Evolutionary conservation across 1,139 yeast species (phyloP), one percentile per base, ranked within the genome.

Genomic region (Suhomyces atakaporum): DNA sequence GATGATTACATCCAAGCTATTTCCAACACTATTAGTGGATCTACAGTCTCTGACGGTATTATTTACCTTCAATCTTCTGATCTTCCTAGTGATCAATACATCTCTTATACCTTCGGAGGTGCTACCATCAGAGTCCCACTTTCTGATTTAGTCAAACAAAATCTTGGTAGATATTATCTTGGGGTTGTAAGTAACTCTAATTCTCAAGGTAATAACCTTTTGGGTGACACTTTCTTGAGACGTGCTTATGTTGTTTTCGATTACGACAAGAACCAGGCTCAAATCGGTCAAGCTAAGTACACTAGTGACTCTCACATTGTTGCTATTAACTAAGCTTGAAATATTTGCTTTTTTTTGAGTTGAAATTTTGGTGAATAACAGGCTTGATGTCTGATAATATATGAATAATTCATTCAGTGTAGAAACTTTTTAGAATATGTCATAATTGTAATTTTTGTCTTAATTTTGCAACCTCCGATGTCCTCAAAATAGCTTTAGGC

Each of bases 1-100:
- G 33, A 49, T 1, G 52, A 46, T n/a, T 49, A 74, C 18, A 56
- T 77, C 10, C 49, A 51, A 3, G 43, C 56, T 3, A 57, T 81
- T 38, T 79, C 75, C 0, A 19, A 24, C 2, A 8, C 9, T 12
- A 26, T 40, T 12, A 21, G 13, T 10, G 42, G 36, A n/a, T n/a
- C n/a, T n/a, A n/a, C n/a, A n/a, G n/a, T n/a, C n/a, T n/a, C n/a
- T n/a, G n/a, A n/a, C n/a, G n/a, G n/a, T n/a, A n/a, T n/a, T n/a
- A 27, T 26, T 11, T 15, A 15, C 16, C 26, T 31, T 25, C 9
- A 10, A 2, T 11, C 19, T 6, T 28, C 25, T 24, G 11, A 22
- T 15, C 28, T 27, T 16, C 36, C 36, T 12, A 20, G 20, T 15
- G 16, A 28, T 15, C 27, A 31, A 20, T 31, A 7, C 18, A 19